Conservation (phyloP, 306 rosid genomes). For the Castanea mollissima region DNA sequence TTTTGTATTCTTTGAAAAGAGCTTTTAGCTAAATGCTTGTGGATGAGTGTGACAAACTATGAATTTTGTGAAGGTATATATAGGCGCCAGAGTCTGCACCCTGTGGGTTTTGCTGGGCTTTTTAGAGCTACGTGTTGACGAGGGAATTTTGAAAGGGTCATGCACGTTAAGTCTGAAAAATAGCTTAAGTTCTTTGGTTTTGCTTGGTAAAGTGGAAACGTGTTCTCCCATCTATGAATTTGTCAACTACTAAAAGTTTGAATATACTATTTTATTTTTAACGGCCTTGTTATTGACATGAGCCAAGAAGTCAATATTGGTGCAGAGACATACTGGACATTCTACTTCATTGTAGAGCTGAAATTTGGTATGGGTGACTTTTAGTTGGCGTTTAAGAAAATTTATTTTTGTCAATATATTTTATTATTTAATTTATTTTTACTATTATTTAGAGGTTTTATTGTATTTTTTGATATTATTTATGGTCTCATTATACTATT, state of each 20-base stretch:
- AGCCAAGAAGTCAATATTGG: not conserved
- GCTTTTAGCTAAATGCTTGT: not conserved
- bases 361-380: no score
- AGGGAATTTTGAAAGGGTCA: conserved; percentile 4
- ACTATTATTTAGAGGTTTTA: no score
- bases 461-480: no score
- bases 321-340: not conserved
- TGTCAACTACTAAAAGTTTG: not conserved
- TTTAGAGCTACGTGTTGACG: conserved; percentile 25
- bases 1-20: no score
- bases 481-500: no score
- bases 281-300: not conserved
- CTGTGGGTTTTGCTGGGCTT: not conserved
- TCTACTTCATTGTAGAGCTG: not conserved
- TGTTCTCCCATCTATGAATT: not conserved
- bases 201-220: not conserved
- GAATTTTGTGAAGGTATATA: not conserved
- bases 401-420: no score
- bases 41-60: not conserved
- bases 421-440: no score
- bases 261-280: not conserved
- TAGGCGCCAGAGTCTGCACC: not conserved
- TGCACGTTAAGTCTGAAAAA: not conserved
- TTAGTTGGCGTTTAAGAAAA: not conserved
- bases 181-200: not conserved